Base-by-base conservation (phyloP, 176 grass and related monocot genomes). In the Ensete glaucum region DNA sequence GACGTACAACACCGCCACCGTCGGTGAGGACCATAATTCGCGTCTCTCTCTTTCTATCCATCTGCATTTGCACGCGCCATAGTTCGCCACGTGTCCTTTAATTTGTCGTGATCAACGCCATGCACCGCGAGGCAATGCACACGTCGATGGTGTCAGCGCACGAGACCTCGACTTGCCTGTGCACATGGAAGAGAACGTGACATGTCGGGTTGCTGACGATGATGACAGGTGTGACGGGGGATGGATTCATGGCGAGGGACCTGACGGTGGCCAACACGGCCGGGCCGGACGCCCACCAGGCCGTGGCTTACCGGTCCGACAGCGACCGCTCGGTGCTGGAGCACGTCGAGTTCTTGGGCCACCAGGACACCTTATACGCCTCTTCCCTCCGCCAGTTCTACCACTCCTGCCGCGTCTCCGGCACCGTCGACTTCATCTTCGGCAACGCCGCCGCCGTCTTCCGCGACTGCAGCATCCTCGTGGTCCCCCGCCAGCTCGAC, bases 361-460 rank as follows among this genome's bases (percentile, higher is more conserved):
- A 99, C 82, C 94, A 93, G 84, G 94, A 98, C 84, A 98, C 94
- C n/a, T 88, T 98, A 9, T 98, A 98, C 75, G 86, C 76, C 49
- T 88, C 87, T 71, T 77, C 88, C 15, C 82, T 98, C 73, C 94
- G 94, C 0, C 94, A 98, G 65, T 87, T 91, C 80, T 98, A 91
- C 82, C 91, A 76, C 29, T 84, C 86, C 24, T 94, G 90, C 84
- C 95, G 82, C 80, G 88, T 99, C 59, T 64, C 95, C 53, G 95
- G 95, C 82, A 99, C 95, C 1, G 90, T 94, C 14, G 95, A 99
- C 80, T 99, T 99, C 90, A 79, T 99, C 73, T 99, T 99, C 79
- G 95, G 95, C 82, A 94, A 94, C 82, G 89, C 95, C 0, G 95
- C 90, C 0, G 2, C 95, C 2, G 62, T 99, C n/a, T 89, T 99